Base-by-base conservation (phyloP, 495 filamentous ascomycete genomes). In the Diplogelasinospora grovesii region DNA sequence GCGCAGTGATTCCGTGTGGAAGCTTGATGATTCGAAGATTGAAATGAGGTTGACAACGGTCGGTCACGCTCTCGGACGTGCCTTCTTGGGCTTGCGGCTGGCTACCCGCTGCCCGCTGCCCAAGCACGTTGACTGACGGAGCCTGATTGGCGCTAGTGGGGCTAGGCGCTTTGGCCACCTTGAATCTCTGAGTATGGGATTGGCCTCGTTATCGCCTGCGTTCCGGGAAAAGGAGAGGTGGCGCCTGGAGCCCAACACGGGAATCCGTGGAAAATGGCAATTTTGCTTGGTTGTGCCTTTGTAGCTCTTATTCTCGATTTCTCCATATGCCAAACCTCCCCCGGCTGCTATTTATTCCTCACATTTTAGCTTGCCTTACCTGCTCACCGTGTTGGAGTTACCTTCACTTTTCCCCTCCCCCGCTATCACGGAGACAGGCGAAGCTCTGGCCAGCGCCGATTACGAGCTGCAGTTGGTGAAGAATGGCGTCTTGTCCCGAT, bases 11-110 rank as follows among this genome's bases (percentile, higher is more conserved):
- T 29, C 19, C 45, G 34, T 33, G 33, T 36, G 42, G 24, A 30
- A 34, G 22, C 34, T 25, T 24, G 20, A 26, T 46, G 29, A 13
- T 26, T 41, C 37, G 30, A 47, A 47, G 41, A n/a, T 41, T 37
- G 44, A 41, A 46, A 47, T 46, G 43, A 39, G 22, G 43, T 46
- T 22, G 13, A 20, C n/a, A n/a, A n/a, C n/a, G n/a, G n/a, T n/a
- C n/a, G 38, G 38, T 41, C 38, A 41, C 38, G 38, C n/a, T n/a
- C n/a, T 36, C 11, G 20, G 9, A 10, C 10, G n/a, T 21, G 16
- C 20, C 18, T 15, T 6, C 38, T 41, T 13, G n/a, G 38, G 38
- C n/a, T n/a, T n/a, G n/a, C n/a, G n/a, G n/a, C n/a, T n/a, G 38
- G 38, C 18, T 16, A 27, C 13, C 36, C 14, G 26, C 33, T 21